phyloP scores from a whole-genome alignment of 805 yeast species.

The Osmozyma mogii region DNA sequence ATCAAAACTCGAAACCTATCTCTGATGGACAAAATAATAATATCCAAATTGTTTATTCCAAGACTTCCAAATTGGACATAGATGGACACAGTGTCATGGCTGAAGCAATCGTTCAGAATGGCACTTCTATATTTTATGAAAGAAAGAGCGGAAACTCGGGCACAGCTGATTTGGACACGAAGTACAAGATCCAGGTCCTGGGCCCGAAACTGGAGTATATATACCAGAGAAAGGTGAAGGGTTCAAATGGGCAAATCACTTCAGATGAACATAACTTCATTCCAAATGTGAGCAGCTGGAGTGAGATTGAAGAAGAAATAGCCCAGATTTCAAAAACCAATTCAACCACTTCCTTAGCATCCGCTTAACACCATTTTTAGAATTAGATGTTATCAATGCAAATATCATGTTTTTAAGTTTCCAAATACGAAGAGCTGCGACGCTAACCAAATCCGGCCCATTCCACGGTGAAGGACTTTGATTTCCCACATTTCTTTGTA shows the following conservation, averaged over 20 bases:
- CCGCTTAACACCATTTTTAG: no score
- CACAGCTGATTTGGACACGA: conserved; percentile 29
- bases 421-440: no score
- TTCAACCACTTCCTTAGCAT: no score
- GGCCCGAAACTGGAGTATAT: conserved; percentile 8
- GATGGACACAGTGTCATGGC: conserved; percentile 14
- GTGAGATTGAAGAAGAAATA: no score
- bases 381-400: no score
- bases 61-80: conserved; percentile 11
- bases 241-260: conserved; percentile 24
- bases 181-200: conserved; percentile 14
- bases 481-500: not conserved
- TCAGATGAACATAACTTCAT: no score
- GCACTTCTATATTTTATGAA: conserved; percentile 36
- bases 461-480: conserved; percentile 62
- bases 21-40: conserved; percentile 18
- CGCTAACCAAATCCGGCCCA: conserved; percentile 93
- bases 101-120: conserved; percentile 30
- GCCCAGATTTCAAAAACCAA: no score
- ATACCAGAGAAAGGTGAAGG: conserved; percentile 26
- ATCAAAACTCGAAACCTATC: conserved; percentile 7
- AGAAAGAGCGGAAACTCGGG: conserved; percentile 43
- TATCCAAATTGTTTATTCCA: conserved; percentile 19
- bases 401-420: no score
- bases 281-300: no score